Evolutionary conservation across 352 stramenopile species (phyloP).

Genomic region (Poterioochromonas sp.): DNA sequence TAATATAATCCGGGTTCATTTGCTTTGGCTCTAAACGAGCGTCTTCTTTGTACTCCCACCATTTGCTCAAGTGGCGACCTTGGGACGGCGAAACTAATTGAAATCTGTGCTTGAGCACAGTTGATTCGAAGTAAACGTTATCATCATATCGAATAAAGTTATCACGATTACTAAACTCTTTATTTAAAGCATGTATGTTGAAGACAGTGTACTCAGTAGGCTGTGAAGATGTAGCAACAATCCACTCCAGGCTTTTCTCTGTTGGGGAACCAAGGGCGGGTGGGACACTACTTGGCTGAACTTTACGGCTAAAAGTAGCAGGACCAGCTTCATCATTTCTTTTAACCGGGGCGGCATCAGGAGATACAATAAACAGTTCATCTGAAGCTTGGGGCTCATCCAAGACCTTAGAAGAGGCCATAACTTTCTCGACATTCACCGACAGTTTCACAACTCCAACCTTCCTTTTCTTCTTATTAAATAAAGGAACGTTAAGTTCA

Average conservation of each 20-base stretch:
- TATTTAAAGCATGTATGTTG: background rate
- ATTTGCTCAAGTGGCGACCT: background rate
- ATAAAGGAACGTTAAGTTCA: no score
- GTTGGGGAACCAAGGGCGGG: no score
- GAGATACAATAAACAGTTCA: no score
- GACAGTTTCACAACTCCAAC: no score
- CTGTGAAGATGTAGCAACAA: background rate
- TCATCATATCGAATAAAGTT: background rate
- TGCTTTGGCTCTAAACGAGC: background rate
- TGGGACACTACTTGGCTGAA: no score
- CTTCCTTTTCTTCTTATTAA: no score
- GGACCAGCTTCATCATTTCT: no score
- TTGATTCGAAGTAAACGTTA: background rate
- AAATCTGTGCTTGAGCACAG: background rate
- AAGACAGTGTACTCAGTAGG: background rate
- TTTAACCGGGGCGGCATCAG: no score
- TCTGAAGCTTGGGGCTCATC: no score
- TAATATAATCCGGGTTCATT: background rate
- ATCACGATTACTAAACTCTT: background rate
- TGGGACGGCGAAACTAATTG: background rate
- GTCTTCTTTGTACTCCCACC: conserved; percentile 13
- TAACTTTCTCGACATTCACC: no score
- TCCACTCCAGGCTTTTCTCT: background rate
- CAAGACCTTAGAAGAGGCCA: no score
- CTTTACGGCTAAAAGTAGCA: no score